Conservation (phyloP, 805 yeast genomes). For the Candida pini region DNA sequence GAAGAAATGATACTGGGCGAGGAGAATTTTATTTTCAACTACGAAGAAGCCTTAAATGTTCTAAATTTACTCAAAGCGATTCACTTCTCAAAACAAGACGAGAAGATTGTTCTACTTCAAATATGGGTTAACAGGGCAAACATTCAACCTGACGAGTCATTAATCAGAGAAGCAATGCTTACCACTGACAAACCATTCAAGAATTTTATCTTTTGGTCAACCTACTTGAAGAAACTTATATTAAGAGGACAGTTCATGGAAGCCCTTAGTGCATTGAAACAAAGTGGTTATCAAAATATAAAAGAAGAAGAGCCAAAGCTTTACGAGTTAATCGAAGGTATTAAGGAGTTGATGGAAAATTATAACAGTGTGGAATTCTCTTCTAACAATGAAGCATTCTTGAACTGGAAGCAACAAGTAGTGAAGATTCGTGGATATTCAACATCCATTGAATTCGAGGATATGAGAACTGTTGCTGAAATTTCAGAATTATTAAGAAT, state of each 20-base stretch:
- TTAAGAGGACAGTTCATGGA: slow-evolving; percentile 57
- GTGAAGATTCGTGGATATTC: slow-evolving; percentile 45
- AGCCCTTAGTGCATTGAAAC: slow-evolving; percentile 43
- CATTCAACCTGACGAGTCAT: slow-evolving; percentile 53
- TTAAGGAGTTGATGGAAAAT: slow-evolving; percentile 32
- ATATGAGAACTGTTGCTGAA: slow-evolving; percentile 28
- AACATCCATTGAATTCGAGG: slow-evolving; percentile 18
- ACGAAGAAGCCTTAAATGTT: slow-evolving; percentile 42
- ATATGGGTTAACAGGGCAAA: slow-evolving; percentile 70
- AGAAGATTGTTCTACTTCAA: slow-evolving; percentile 38
- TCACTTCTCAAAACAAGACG: slow-evolving; percentile 37
- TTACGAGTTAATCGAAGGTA: slow-evolving; percentile 35
- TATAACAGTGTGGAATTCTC: slow-evolving; percentile 33
- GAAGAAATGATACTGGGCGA: slow-evolving; percentile 12
- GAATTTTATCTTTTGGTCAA: slow-evolving; percentile 58
- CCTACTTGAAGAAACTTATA: slow-evolving; percentile 48
- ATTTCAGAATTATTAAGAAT: slow-evolving; percentile 38
- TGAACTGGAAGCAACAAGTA: slow-evolving; percentile 45
- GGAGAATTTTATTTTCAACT: slow-evolving; percentile 21
- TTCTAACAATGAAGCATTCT: slow-evolving; percentile 35
- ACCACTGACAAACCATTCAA: slow-evolving; percentile 38
- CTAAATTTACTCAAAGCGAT: slow-evolving; percentile 54
- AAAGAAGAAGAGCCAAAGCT: slow-evolving; percentile 25
- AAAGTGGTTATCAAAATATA: slow-evolving; percentile 39
- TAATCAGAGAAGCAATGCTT: slow-evolving; percentile 39